Evolutionary conservation across 2,329 filamentous ascomycete genomes (phyloP), one percentile per base, ranked within the genome.

Genomic region (Neocatenulostroma microsporum): DNA sequence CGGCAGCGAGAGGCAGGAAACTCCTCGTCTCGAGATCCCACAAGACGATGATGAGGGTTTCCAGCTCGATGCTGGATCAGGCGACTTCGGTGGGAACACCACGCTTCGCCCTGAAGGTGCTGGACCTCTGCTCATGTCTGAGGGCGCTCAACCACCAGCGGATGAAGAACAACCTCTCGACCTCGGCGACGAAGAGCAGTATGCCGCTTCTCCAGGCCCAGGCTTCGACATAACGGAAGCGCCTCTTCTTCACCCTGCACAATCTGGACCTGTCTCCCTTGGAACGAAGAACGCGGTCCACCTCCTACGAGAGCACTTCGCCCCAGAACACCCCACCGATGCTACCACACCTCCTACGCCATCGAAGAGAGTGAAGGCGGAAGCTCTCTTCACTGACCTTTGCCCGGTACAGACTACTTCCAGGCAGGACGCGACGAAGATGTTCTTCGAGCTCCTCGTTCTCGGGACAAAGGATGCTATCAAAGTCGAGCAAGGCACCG

Each of bases 361-460:
- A 3, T 76, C 79, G 39, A 80, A 83, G 62, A 78, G 87, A 53
- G 82, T 81, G 60, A 82, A 82, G 59, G 74, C 72, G 17, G 77
- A 77, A 10, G 86, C 94, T 3, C 72, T 93, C 3, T 95, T 98
- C 70, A 89, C 95, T 54, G 83, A 94, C 40, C 73, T 98, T 31
- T 73, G 95, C 21, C 91, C 91, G 0, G 85, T 94, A 62, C 67
- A 72, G 46, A 76, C 74, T 42, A 89, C 89, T 1, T 86, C 75
- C 48, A 84, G 85, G 61, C 82, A 83, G 6, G 91, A 96, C 53
- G 91, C 91, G 0, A 98, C 91, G 28, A 95, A 95, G 72, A 95
- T 98, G 87, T 98, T 98, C 68, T 98, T 98, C 54, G 91, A 98
- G 65, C 82, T 91, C 37, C 72, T 98, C 17, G 91, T 98, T 3